Conservation (phyloP, 2,329 filamentous ascomycete genomes). For the Fusarium sambucinum region DNA sequence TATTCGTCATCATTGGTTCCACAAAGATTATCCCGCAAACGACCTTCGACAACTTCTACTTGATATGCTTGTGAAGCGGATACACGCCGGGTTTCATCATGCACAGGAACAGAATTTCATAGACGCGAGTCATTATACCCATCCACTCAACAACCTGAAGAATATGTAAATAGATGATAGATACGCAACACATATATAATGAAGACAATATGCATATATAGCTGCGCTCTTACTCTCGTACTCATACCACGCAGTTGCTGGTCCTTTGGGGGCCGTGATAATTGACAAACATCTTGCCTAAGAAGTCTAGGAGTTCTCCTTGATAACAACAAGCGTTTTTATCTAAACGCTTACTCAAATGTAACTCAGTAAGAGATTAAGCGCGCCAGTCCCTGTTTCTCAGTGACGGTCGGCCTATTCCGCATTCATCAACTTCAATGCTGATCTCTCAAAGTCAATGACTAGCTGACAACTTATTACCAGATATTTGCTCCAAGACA, state of each 20-base stretch:
- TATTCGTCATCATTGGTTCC: slow-evolving; percentile 44
- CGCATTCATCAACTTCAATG: background rate
- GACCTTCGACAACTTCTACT: slow-evolving; percentile 11
- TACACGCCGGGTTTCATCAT: slow-evolving; percentile 24
- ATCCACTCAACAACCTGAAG: slow-evolving; percentile 11
- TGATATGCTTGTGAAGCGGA: slow-evolving; percentile 6
- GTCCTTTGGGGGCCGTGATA: background rate
- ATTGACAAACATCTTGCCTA: background rate
- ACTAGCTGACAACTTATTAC: background rate
- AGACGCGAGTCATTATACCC: slow-evolving; percentile 18
- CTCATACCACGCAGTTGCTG: background rate
- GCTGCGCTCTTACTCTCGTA: too few species aligned
- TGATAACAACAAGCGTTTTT: background rate
- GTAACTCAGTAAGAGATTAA: background rate
- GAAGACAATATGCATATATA: background rate
- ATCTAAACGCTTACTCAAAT: background rate
- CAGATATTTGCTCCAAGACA: background rate
- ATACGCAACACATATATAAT: background rate
- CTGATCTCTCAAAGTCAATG: background rate
- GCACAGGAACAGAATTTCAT: slow-evolving; percentile 9
- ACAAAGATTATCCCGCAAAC: slow-evolving; percentile 22
- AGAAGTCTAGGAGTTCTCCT: too few species aligned
- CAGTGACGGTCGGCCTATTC: background rate
- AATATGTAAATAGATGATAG: background rate
- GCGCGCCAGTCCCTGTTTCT: slow-evolving; percentile 6